Evolutionary conservation across 2,329 filamentous ascomycete species (phyloP).

Genomic region (Sporothrix phasma): DNA sequence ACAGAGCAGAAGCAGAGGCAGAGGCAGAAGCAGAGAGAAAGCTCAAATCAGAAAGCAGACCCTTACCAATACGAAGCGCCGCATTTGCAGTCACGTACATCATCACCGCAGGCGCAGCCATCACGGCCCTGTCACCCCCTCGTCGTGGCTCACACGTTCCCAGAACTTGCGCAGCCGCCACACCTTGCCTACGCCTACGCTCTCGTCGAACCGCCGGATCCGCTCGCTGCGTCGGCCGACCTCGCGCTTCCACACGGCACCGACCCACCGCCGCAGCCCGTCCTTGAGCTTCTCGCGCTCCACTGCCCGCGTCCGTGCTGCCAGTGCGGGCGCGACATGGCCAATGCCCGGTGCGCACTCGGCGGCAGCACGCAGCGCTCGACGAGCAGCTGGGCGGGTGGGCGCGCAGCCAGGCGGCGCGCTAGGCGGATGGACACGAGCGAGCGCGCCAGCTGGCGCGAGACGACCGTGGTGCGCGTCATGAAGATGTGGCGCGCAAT

Average conservation of each 20-base stretch:
- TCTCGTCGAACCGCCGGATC: constrained; percentile 39
- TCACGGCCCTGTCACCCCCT: neutral
- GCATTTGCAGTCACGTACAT: too few relatives aligned
- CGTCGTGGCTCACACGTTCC: constrained; percentile 46
- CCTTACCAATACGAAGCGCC: neutral
- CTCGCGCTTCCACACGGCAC: constrained; percentile 44
- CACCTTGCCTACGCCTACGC: constrained; percentile 44
- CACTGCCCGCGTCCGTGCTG: constrained; percentile 52
- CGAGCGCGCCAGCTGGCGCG: constrained; percentile 51
- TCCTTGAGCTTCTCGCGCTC: constrained; percentile 62
- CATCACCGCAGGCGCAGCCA: neutral
- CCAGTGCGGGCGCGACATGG: constrained; percentile 46
- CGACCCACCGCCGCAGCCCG: constrained; percentile 54
- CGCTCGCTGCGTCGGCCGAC: constrained; percentile 41
- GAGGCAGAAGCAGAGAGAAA: neutral
- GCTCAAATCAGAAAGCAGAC: neutral
- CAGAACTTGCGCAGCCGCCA: constrained; percentile 55
- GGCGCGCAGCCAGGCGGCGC: constrained; percentile 49
- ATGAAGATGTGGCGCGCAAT: constrained; percentile 56
- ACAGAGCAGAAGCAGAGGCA: too few relatives aligned
- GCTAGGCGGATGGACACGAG: constrained; percentile 57
- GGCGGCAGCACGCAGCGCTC: constrained; percentile 52
- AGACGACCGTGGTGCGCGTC: constrained; percentile 54
- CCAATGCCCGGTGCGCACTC: constrained; percentile 46
- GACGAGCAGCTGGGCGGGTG: constrained; percentile 50